Evolutionary conservation across 208 protist species (phyloP).

Genomic region (Acanthamoeba triangularis): DNA sequence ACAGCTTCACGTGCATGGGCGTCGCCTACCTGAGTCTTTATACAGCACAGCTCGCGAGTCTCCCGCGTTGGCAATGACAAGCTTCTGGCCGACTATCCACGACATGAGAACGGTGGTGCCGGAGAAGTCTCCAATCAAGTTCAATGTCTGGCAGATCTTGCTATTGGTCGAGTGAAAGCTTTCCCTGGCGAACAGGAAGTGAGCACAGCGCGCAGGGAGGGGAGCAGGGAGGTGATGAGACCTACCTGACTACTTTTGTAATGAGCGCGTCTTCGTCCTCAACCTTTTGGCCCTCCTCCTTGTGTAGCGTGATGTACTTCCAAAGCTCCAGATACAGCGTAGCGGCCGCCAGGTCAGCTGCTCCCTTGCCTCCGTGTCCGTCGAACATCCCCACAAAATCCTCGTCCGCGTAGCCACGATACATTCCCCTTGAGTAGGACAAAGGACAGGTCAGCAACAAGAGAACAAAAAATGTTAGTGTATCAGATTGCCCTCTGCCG

Average conservation of each 20-base stretch:
- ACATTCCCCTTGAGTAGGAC: background rate
- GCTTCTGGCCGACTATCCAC: slow-evolving; percentile 69
- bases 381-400: slow-evolving; percentile 33
- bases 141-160: slow-evolving; percentile 22
- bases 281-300: background rate
- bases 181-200: background rate
- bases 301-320: slow-evolving; percentile 40
- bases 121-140: slow-evolving; percentile 42
- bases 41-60: slow-evolving; percentile 51
- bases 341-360: background rate
- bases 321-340: slow-evolving; percentile 61
- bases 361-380: slow-evolving; percentile 22
- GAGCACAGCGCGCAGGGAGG: background rate
- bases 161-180: slow-evolving; percentile 1
- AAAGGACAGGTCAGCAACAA: background rate
- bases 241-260: background rate
- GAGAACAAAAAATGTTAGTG: background rate
- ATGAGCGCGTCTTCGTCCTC: slow-evolving; percentile 1
- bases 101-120: slow-evolving; percentile 83
- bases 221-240: background rate
- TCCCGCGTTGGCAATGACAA: slow-evolving; percentile 72
- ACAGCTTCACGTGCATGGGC: background rate
- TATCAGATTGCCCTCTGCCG: too few species aligned
- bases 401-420: slow-evolving; percentile 5
- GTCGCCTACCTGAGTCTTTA: slow-evolving; percentile 20